Conservation (phyloP, 352 stramenopile genomes). For the Phytophthora ramorum region DNA sequence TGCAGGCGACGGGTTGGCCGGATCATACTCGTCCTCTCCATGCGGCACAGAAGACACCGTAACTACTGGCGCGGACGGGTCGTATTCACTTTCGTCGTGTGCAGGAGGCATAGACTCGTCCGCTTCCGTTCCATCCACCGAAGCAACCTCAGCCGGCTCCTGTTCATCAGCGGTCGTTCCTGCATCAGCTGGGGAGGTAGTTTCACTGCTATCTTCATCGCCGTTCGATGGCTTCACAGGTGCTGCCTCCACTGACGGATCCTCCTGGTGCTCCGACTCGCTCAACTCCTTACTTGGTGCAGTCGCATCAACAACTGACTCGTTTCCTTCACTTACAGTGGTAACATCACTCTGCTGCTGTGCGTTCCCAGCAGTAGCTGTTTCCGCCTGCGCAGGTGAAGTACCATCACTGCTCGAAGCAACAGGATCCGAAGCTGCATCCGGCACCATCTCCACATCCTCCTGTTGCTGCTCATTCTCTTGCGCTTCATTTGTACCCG, state of each 20-base stretch:
- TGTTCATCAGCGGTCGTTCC: constrained; percentile 4
- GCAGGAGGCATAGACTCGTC: constrained; percentile 1
- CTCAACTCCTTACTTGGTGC: not conserved
- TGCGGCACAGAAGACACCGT: constrained; percentile 26
- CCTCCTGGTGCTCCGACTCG: too few species aligned
- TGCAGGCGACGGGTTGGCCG: constrained; percentile 35
- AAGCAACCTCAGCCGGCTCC: not conserved
- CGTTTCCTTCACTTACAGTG: not conserved
- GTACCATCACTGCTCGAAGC: not conserved
- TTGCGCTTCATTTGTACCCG: not conserved
- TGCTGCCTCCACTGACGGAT: not conserved
- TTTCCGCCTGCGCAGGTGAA: not conserved
- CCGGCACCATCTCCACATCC: not conserved
- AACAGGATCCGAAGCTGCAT: not conserved
- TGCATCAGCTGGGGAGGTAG: not conserved
- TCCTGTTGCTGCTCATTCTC: constrained; percentile 4
- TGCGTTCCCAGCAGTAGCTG: not conserved
- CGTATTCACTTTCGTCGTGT: constrained; percentile 36
- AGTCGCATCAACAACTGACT: not conserved
- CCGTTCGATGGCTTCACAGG: not conserved
- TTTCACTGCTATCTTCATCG: not conserved
- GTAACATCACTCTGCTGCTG: not conserved
- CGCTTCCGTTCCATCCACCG: not conserved
- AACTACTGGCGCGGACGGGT: constrained; percentile 6
- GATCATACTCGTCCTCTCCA: constrained; percentile 51